Conservation (phyloP, 352 stramenopile genomes). For the Phytophthora hybrid region DNA sequence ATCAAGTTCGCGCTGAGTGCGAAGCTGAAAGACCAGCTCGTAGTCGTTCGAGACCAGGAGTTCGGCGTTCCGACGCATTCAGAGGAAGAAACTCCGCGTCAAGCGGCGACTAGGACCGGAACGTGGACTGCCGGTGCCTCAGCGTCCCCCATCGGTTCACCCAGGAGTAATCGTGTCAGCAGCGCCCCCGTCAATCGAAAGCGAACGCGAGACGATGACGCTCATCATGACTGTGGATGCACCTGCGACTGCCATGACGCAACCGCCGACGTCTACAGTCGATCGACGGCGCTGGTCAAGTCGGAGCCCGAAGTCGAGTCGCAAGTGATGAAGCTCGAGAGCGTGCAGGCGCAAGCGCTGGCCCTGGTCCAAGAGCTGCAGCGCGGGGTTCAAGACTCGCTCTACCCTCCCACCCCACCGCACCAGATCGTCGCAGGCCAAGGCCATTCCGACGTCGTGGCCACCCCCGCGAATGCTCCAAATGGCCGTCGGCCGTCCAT, state of each 20-base stretch:
- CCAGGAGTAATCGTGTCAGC: neutral
- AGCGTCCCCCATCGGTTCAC: neutral
- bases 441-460: neutral
- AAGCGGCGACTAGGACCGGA: neutral
- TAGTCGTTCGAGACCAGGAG: conserved; percentile 26
- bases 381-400: conserved; percentile 14
- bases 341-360: conserved; percentile 25
- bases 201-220: neutral
- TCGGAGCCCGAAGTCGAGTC: conserved; percentile 22
- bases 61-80: conserved; percentile 9
- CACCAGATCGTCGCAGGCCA: neutral
- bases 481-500: neutral
- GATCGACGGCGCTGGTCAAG: neutral
- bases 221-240: conserved; percentile 14
- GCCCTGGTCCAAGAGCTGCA: conserved; percentile 32
- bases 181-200: conserved; percentile 3
- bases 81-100: neutral
- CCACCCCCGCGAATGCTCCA: neutral
- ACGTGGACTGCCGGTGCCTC: too few species aligned
- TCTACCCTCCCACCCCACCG: neutral
- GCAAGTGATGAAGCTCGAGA: conserved; percentile 28
- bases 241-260: conserved; percentile 11
- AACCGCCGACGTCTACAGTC: neutral
- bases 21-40: conserved; percentile 34
- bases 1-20: conserved; percentile 37